Conservation (phyloP, 164 flowering plant genomes). For the Umbellularia californica region DNA sequence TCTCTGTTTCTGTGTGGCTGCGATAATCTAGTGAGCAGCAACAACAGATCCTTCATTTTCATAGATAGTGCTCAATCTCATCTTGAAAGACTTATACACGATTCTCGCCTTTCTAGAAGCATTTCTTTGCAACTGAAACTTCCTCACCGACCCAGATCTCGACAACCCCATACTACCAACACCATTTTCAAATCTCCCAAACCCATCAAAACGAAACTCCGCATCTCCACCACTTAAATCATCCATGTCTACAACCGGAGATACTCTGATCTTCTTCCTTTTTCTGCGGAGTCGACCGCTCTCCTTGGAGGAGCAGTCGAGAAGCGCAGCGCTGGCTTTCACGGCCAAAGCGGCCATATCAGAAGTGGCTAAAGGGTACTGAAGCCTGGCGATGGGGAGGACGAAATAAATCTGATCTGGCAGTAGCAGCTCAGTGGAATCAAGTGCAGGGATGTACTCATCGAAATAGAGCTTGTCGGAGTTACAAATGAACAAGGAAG, state of each 20-base stretch:
- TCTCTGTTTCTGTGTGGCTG: background rate
- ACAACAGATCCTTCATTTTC: slow-evolving; percentile 49
- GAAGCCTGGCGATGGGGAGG: slow-evolving; percentile 32
- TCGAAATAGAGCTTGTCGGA: slow-evolving; percentile 46
- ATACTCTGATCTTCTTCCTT: slow-evolving; percentile 10
- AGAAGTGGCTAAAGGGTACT: slow-evolving; percentile 33
- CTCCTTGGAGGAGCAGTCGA: background rate
- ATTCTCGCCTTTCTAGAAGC: slow-evolving; percentile 36
- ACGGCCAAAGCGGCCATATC: slow-evolving; percentile 73
- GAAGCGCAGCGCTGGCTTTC: slow-evolving; percentile 41
- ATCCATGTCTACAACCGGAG: slow-evolving; percentile 7
- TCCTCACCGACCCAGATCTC: slow-evolving; percentile 34
- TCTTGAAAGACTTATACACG: slow-evolving; percentile 46
- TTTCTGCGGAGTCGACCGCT: slow-evolving; percentile 4
- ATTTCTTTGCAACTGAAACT: slow-evolving; percentile 36
- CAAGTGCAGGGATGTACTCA: slow-evolving; percentile 40
- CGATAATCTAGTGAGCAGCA: background rate
- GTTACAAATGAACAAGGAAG: slow-evolving; percentile 33
- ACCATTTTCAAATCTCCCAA: slow-evolving; percentile 10
- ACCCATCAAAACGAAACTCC: background rate
- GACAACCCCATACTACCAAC: background rate
- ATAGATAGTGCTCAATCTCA: slow-evolving; percentile 44
- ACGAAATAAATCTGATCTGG: slow-evolving; percentile 52
- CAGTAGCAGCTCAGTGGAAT: slow-evolving; percentile 20
- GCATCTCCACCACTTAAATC: background rate